Evolutionary conservation across 768 basidiomycete species (phyloP).

Genomic region (Lactarius hengduanensis): DNA sequence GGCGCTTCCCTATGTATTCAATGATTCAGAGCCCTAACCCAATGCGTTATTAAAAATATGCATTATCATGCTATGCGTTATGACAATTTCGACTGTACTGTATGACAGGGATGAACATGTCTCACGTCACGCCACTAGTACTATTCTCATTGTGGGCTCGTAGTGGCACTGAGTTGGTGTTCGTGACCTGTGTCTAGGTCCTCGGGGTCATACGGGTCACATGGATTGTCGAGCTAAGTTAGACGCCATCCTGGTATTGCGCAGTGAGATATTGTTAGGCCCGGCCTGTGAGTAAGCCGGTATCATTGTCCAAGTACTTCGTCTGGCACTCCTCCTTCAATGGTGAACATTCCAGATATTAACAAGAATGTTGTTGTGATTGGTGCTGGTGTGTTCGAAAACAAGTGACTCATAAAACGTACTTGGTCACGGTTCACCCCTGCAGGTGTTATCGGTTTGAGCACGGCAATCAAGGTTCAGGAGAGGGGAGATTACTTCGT

Average conservation of each 20-base stretch:
- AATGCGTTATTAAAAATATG: too few species aligned
- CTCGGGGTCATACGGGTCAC: neutral
- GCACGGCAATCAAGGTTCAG: constrained; percentile 70
- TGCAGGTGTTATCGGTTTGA: constrained; percentile 74
- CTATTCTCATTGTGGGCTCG: too few species aligned
- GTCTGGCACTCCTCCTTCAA: neutral
- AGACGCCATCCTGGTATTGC: too few species aligned
- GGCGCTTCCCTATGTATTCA: too few species aligned
- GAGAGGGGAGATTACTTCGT: constrained; percentile 61
- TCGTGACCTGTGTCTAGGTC: neutral
- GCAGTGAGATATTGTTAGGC: neutral
- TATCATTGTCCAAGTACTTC: neutral
- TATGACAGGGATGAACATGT: neutral
- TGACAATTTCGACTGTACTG: too few species aligned
- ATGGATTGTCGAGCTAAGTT: neutral
- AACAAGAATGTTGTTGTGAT: constrained; percentile 9
- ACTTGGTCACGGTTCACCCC: neutral
- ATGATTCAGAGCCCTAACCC: too few species aligned
- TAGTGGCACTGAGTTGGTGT: too few species aligned
- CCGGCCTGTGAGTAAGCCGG: too few species aligned
- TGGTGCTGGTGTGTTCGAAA: constrained; percentile 8
- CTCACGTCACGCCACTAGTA: neutral
- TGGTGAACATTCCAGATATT: neutral
- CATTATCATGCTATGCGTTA: too few species aligned
- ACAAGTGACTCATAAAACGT: neutral